Evolutionary conservation across 139 green algal genomes (phyloP).

Genomic region (Chlorella sp.): DNA sequence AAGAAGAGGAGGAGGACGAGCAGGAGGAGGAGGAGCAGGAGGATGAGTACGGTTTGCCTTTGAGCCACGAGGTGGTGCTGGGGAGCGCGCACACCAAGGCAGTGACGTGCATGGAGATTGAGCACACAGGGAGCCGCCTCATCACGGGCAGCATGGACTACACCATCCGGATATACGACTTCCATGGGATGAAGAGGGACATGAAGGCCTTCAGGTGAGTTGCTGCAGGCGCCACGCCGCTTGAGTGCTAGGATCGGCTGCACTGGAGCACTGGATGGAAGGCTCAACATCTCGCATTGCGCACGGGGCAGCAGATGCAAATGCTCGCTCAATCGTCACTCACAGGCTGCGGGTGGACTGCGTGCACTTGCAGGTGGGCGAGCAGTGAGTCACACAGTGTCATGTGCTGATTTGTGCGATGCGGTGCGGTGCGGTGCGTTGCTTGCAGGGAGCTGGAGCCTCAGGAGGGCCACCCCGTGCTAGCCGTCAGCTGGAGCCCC

Average conservation of each 20-base stretch:
- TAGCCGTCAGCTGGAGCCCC: conserved; percentile 60
- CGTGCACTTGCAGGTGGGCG: too few relatives aligned
- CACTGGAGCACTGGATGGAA: too few relatives aligned
- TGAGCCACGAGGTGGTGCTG: conserved; percentile 57
- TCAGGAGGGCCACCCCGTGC: conserved; percentile 73
- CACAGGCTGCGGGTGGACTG: too few relatives aligned
- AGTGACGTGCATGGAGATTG: conserved; percentile 69
- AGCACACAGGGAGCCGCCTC: conserved; percentile 67
- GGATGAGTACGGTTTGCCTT: conserved; percentile 56
- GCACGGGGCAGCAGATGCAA: too few relatives aligned
- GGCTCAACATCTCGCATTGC: too few relatives aligned
- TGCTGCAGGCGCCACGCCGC: too few relatives aligned
- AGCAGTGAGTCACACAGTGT: too few relatives aligned
- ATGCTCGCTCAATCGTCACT: too few relatives aligned
- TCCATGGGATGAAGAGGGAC: conserved; percentile 88
- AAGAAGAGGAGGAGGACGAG: conserved; percentile 14
- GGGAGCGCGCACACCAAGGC: conserved; percentile 47
- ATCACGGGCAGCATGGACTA: conserved; percentile 78
- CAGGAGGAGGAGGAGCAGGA: conserved; percentile 34
- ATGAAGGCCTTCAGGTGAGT: conserved; percentile 63
- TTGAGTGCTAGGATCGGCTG: too few relatives aligned
- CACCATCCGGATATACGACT: conserved; percentile 78
- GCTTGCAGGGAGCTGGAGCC: conserved; percentile 56
- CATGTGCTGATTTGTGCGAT: too few relatives aligned
- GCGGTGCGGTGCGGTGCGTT: too few relatives aligned